Conservation (phyloP, 768 basidiomycete genomes). For the Rhizopogon vesiculosus region DNA sequence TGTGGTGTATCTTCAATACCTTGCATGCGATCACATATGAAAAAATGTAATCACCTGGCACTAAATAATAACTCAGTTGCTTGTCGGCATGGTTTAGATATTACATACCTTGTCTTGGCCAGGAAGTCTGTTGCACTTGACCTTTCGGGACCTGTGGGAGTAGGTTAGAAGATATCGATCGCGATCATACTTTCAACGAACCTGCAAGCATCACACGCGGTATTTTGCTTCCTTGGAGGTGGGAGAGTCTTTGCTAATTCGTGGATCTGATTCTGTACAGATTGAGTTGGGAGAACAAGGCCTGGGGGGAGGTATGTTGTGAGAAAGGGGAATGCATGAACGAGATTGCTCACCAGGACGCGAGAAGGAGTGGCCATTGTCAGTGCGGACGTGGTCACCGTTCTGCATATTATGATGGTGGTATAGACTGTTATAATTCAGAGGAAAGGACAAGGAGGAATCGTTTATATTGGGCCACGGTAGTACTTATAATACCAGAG, state of each 20-base stretch:
- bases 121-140: slow-evolving; percentile 81
- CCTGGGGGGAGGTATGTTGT: slow-evolving; percentile 32
- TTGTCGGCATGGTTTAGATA: slow-evolving; percentile 8
- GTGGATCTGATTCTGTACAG: slow-evolving; percentile 78
- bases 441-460: slow-evolving; percentile 16
- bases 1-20: slow-evolving; percentile 24
- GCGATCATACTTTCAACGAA: slow-evolving; percentile 20
- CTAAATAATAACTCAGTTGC: slow-evolving; percentile 26
- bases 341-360: slow-evolving; percentile 20
- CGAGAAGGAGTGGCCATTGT: slow-evolving; percentile 25
- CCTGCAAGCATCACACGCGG: slow-evolving; percentile 93
- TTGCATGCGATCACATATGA: not conserved
- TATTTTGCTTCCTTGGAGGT: slow-evolving; percentile 88
- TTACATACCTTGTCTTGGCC: slow-evolving; percentile 73
- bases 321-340: not conserved
- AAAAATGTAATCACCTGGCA: slow-evolving; percentile 51
- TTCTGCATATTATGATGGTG: slow-evolving; percentile 26
- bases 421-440: slow-evolving; percentile 22
- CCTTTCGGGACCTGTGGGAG: slow-evolving; percentile 67
- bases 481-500: slow-evolving; percentile 9
- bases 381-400: slow-evolving; percentile 12
- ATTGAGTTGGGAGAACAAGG: slow-evolving; percentile 57
- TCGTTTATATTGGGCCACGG: not conserved
- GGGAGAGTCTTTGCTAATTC: slow-evolving; percentile 77
- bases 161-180: slow-evolving; percentile 7